Evolutionary conservation across 805 yeast genomes (phyloP), one percentile per base, ranked within the genome.

Genomic region (Suhomyces faveliae): DNA sequence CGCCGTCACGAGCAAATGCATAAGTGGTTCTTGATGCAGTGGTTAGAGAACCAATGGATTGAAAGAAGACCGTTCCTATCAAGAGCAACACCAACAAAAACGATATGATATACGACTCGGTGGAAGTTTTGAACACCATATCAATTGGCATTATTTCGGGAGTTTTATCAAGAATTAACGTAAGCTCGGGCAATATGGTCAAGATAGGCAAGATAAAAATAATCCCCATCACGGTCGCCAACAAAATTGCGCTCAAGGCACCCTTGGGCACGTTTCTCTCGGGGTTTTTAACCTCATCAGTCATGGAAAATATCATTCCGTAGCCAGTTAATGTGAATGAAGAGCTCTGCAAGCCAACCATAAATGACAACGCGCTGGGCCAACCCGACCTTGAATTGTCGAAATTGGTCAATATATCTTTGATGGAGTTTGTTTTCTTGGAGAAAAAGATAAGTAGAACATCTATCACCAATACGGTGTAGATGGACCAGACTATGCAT

Each of bases 1-100:
- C 96, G 30, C 84, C 87, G 62, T 88, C 96, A 68, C 96, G 78
- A 45, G 92, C 89, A 68, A 88, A 83, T 21, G 89, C 85, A 61
- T 80, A 87, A 0, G 89, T 87, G n/a, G 85, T 78, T 74, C 95
- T 78, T 2, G 94, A 86, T 2, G 90, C 87, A 0, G 95, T 85
- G 1, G 94, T 87, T 29, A 86, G 73, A 1, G 92, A 79, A 3
- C 95, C 91, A 43, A 88, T 81, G 2, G 90, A 85, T 29, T 89
- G 89, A 63, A 87, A 87, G 8, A 85, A 59, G 21, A 84, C 79
- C 15, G 89, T 85, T 0, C 88, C 94, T 41, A 81, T 71, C 48
- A 85, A 77, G 61, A 87, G 68, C 4, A 86, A 65, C 10, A 82
- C 87, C 48, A 87, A 72, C 43, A 87, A 78, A 51, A 86, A 77